Base-by-base conservation (phyloP, 805 yeast species). In the Candida golubevii region DNA sequence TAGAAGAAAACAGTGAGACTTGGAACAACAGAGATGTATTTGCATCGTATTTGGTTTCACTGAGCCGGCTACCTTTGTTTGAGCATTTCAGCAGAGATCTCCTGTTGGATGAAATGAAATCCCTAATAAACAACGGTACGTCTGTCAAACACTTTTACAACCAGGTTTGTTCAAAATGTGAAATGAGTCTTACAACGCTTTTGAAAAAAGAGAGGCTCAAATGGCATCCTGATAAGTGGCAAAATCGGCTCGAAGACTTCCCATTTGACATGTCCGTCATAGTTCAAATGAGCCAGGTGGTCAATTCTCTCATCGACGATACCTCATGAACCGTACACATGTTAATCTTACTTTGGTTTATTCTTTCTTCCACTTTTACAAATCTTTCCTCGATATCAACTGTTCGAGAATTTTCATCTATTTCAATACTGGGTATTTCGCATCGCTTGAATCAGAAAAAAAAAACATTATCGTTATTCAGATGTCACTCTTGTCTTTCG, bases 181-280 rank as follows among this genome's bases (percentile, higher is more conserved):
- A 49, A 29, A 8, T 23, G 12, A 42, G 48, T 7, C 33, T 64
- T 26, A 12, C 47, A 2, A 61, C 54, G 1, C 46, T 68, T 13
- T 39, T 69, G 6, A 78, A 74, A 46, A 51, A 46, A 27, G 88
- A 83, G 52, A 58, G 88, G 43, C 59, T 82, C 6, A 61, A 77
- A 48, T 83, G 88, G 88, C 89, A 83, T 57, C 89, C 89, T 1
- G 89, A 83, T 55, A 75, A 73, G 54, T 76, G 83, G 81, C 54
- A 58, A 9, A 56, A 59, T 9, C 57, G 56, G 33, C 54, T 67
- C 3, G 47, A 58, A 12, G 44, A 39, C 11, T 53, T 37, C 15
- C 50, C 39, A n/a, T 47, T 62, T 40, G 63, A 62, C 44, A 44
- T 47, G 50, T 62, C 62, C 28, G 51, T 63, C 32, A 59, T 68